A percentile compares a stretch with the other conserved stretches of the same genome.
These are phyloP conservation scores for Glycine soja DNA, from an alignment of 306 rosid species.

Conservation along the genomic window DNA sequence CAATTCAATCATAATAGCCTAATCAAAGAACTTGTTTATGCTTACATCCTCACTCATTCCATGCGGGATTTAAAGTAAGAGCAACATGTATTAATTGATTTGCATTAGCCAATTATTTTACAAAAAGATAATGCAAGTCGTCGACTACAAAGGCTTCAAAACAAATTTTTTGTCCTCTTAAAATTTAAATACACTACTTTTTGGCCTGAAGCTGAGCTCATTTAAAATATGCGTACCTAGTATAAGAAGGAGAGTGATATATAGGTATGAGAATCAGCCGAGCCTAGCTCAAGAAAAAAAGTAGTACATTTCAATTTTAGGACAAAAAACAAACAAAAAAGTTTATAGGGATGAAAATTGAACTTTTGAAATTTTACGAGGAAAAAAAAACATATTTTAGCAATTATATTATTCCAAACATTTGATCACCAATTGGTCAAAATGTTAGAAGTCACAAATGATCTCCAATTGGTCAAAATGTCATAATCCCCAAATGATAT, in stretches of 20 bases:
- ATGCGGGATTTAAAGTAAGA: slow-evolving; percentile 55
- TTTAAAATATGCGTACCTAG: too few species aligned
- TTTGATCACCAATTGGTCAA: neutral
- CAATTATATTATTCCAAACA: neutral
- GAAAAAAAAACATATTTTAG: too few species aligned
- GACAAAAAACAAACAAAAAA: too few species aligned
- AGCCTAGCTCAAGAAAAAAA: too few species aligned
- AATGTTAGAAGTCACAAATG: slow-evolving; percentile 10
- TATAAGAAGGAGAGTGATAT: too few species aligned
- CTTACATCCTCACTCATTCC: slow-evolving; percentile 99
- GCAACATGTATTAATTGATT: slow-evolving; percentile 11
- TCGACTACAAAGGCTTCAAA: neutral
- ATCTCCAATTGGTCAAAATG: slow-evolving; percentile 17
- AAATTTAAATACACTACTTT: too few species aligned
- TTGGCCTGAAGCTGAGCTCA: too few species aligned
- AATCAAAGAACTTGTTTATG: slow-evolving; percentile 90
- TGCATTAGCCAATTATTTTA: neutral
- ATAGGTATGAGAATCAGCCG: too few species aligned
- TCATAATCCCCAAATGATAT: slow-evolving; percentile 79
- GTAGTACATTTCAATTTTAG: too few species aligned
- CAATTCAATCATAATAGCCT: slow-evolving; percentile 97
- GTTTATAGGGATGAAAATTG: too few species aligned
- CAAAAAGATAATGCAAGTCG: neutral
- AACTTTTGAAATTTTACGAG: too few species aligned
- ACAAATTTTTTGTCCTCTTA: neutral